These are phyloP conservation scores for Claviceps arundinis DNA, from an alignment of 2,329 filamentous ascomycete genomes.

Conservation along the genomic window DNA sequence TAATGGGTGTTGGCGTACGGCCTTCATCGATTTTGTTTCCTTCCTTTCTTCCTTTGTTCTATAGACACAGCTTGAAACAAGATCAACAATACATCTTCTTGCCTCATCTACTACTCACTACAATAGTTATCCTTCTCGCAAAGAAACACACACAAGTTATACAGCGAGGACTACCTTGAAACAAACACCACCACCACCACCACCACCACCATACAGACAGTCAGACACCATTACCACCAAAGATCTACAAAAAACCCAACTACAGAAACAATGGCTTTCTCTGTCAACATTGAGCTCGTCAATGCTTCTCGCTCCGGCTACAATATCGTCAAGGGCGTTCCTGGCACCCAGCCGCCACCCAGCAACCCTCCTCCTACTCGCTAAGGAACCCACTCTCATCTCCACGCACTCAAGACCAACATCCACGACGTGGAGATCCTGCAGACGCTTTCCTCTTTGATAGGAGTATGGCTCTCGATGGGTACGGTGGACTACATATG, in stretches of 20 bases:
- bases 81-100: too few species aligned
- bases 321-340: constrained; percentile 24
- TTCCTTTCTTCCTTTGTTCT: neutral
- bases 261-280: constrained; percentile 7
- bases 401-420: too few species aligned
- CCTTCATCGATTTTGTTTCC: neutral
- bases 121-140: too few species aligned
- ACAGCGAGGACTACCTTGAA: neutral
- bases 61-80: neutral
- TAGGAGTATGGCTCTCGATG: too few species aligned
- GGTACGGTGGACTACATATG: too few species aligned
- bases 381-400: constrained; percentile 10
- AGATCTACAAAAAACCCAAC: neutral
- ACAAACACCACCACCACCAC: neutral
- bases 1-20: neutral
- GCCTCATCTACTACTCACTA: too few species aligned
- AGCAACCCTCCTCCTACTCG: neutral
- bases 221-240: neutral
- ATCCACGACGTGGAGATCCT: too few species aligned
- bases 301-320: constrained; percentile 30
- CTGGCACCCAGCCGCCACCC: constrained; percentile 5
- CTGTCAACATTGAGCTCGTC: constrained; percentile 17
- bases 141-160: neutral
- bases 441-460: too few species aligned
- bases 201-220: neutral